phyloP scores from a whole-genome alignment of 2,329 filamentous ascomycete genomes.

The Pestalotiopsis fici region DNA sequence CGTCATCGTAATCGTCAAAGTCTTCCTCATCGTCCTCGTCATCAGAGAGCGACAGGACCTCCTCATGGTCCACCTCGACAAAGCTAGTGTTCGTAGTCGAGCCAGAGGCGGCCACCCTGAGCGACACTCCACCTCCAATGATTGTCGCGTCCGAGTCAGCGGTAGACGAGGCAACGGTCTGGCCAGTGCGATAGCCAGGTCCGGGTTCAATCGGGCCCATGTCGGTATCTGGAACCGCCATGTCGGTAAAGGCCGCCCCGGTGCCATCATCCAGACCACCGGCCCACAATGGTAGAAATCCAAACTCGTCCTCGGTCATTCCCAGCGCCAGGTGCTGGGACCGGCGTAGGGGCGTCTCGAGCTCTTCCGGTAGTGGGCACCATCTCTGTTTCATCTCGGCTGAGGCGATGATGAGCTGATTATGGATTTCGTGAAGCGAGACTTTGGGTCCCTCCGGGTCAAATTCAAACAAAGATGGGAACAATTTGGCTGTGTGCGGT shows the following conservation, averaged over 20 bases:
- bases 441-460: neutral
- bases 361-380: conserved; percentile 21
- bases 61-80: neutral
- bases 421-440: conserved; percentile 1
- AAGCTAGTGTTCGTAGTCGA: neutral
- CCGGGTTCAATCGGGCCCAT: conserved; percentile 29
- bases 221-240: conserved; percentile 29
- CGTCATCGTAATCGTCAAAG: neutral
- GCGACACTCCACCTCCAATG: neutral
- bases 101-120: neutral
- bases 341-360: conserved; percentile 34
- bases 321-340: conserved; percentile 51
- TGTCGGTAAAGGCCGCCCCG: conserved; percentile 46
- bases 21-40: neutral
- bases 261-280: conserved; percentile 55
- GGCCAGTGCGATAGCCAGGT: conserved; percentile 29
- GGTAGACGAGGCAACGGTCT: neutral
- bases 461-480: neutral
- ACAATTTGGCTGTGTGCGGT: neutral
- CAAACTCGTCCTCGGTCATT: conserved; percentile 58
- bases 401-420: conserved; percentile 15
- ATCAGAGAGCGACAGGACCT: neutral
- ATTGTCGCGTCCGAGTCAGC: neutral
- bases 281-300: conserved; percentile 67
- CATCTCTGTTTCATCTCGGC: conserved; percentile 17